These are phyloP conservation scores for Clonostachys solani DNA, from an alignment of 2,329 filamentous ascomycete species.

Conservation along the genomic window DNA sequence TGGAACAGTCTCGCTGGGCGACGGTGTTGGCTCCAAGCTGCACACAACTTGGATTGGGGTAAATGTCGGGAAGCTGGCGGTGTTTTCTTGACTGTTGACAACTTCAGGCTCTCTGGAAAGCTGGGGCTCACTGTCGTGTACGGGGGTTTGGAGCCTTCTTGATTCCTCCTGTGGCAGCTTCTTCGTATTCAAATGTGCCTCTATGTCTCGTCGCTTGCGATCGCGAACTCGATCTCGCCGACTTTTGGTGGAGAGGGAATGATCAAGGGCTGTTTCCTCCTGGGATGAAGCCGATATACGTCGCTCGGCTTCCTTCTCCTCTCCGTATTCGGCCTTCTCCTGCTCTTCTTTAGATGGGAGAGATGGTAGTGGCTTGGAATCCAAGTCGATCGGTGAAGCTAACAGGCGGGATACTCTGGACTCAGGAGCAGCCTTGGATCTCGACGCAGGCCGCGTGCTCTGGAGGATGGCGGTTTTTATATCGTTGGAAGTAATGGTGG, in stretches of 20 bases:
- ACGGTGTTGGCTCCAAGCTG: slow-evolving; percentile 23
- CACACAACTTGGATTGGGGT: slow-evolving; percentile 33
- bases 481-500: neutral
- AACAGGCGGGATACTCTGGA: no score
- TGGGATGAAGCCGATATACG: neutral
- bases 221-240: slow-evolving; percentile 32
- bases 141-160: no score
- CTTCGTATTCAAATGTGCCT: slow-evolving; percentile 19
- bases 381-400: no score
- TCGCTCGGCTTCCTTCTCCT: slow-evolving; percentile 1
- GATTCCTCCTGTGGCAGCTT: slow-evolving; percentile 8
- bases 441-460: no score
- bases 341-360: neutral
- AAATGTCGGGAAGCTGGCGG: slow-evolving; percentile 12
- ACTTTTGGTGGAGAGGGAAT: slow-evolving; percentile 15
- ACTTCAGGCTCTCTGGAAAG: neutral
- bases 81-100: neutral
- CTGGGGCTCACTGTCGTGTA: neutral
- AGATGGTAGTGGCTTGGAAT: neutral
- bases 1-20: slow-evolving; percentile 1
- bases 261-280: slow-evolving; percentile 7
- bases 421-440: no score
- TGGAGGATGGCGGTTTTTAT: no score
- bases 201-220: slow-evolving; percentile 33
- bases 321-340: neutral